Conservation (phyloP, 345 rosid species). For the Salix dunnii region DNA sequence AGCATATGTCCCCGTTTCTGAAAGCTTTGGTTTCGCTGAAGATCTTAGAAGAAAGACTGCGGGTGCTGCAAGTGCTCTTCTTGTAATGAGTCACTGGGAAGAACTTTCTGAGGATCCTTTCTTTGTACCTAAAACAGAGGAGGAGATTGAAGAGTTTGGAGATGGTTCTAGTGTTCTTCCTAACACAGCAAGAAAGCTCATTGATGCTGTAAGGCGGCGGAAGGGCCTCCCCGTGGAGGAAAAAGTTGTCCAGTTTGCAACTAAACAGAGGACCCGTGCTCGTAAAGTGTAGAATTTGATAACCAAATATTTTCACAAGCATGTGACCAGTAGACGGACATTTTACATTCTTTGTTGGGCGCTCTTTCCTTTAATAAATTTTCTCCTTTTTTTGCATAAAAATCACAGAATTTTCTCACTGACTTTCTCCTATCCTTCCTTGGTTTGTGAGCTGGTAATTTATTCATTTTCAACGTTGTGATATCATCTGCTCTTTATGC, state of each 20-base stretch:
- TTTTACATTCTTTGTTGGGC: background rate
- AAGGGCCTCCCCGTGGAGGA: conserved; percentile 87
- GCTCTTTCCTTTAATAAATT: background rate
- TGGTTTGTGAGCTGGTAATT: too few species aligned
- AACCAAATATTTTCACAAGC: background rate
- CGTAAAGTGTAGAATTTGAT: conserved; percentile 49
- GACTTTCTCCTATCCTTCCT: too few species aligned
- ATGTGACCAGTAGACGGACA: background rate
- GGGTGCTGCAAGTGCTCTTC: conserved; percentile 84
- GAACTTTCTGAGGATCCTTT: conserved; percentile 82
- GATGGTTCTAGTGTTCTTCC: conserved; percentile 86
- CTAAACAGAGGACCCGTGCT: conserved; percentile 81
- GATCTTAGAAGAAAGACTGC: conserved; percentile 81
- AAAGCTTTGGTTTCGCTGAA: conserved; percentile 86
- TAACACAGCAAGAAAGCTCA: conserved; percentile 80
- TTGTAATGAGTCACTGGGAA: conserved; percentile 91
- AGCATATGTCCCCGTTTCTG: conserved; percentile 77
- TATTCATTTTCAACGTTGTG: too few species aligned
- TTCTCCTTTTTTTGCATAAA: too few species aligned
- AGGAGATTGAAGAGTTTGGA: conserved; percentile 84
- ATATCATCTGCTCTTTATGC: too few species aligned
- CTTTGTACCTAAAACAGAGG: conserved; percentile 83
- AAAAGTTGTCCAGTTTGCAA: conserved; percentile 79
- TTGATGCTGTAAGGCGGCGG: conserved; percentile 64
- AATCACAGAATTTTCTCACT: too few species aligned